Evolutionary conservation across 148 eudicot genomes (phyloP), one percentile per base, ranked within the genome.

Genomic region (Polygonum aviculare): DNA sequence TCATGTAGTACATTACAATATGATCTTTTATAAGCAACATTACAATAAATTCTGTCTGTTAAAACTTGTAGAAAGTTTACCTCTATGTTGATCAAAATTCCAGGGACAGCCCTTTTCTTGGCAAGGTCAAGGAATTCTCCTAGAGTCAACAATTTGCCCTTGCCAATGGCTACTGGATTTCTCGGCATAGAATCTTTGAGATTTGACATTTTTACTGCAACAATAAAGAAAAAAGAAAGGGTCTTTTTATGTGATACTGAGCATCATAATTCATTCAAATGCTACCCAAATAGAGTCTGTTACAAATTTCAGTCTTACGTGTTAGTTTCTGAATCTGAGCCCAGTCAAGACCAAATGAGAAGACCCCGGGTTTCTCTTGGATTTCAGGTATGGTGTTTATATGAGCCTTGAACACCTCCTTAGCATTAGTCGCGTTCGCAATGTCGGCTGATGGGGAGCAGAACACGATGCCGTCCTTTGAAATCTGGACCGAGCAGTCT

Each of bases 391-490:
- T 36, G 5, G 60, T 73, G 69, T 87, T 77, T 39, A 92, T 78
- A 75, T 76, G 75, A 36, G 85, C 78, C 79, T 88, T 67, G 81
- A 88, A 95, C 65, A 69, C 49, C 76, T 80, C 44, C 62, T 85
- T 19, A 70, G 98, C 99, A 75, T 78, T 89, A 9, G 98, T 90
- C 47, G 83, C 85, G 72, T 73, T 79, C 48, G 86, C 55, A n/a
- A 95, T 88, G 65, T 95, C 99, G 39, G 91, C 80, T 63, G 90
- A 78, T 41, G 80, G 82, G 49, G 85, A 85, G 83, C 99, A 95
- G 90, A 93, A 93, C 40, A 97, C 87, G 26, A 91, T 82, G 69
- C 97, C 98, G 72, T 95, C 98, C 84, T 95, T 89, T 14, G 99
- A 83, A 87, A 95, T 80, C 75, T 95, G 99, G 36, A 95, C 97